Evolutionary conservation across 345 rosid species (phyloP).

Genomic region (Eucalyptus sideroxylon): DNA sequence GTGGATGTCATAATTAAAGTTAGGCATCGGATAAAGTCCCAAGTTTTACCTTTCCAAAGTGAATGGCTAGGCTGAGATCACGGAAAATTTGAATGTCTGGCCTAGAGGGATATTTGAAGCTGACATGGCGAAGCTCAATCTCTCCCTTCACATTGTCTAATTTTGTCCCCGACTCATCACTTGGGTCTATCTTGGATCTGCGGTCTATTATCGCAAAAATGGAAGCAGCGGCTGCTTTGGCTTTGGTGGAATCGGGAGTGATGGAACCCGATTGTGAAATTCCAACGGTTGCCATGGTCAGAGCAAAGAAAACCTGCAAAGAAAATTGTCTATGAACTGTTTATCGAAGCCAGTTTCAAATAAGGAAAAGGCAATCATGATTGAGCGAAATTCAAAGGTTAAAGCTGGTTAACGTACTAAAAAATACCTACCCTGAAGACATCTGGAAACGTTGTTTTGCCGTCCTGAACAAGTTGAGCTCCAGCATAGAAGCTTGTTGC

Average conservation of each 20-base stretch:
- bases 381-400: not conserved
- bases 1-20: not conserved
- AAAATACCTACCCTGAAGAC: conserved; percentile 40
- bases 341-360: not conserved
- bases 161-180: conserved; percentile 53
- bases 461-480: conserved; percentile 46
- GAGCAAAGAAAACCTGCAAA: conserved; percentile 61
- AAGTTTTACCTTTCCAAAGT: conserved; percentile 51
- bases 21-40: not conserved
- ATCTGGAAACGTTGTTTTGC: conserved; percentile 38
- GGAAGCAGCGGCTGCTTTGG: conserved; percentile 54
- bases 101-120: conserved; percentile 68
- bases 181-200: conserved; percentile 56
- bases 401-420: not conserved
- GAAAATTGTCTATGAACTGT: not conserved
- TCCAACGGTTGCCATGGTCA: conserved; percentile 57
- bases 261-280: conserved; percentile 68
- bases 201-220: conserved; percentile 59
- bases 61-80: conserved; percentile 48
- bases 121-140: conserved; percentile 49
- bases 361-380: not conserved
- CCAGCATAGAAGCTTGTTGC: conserved; percentile 75
- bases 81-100: conserved; percentile 65
- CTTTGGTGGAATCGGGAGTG: conserved; percentile 51
- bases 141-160: conserved; percentile 55